A percentile compares a stretch with the other conserved stretches of the same genome.
These are phyloP conservation scores for Aspergillus nidulans DNA, from an alignment of 495 filamentous ascomycete species.

Conservation along the genomic window DNA sequence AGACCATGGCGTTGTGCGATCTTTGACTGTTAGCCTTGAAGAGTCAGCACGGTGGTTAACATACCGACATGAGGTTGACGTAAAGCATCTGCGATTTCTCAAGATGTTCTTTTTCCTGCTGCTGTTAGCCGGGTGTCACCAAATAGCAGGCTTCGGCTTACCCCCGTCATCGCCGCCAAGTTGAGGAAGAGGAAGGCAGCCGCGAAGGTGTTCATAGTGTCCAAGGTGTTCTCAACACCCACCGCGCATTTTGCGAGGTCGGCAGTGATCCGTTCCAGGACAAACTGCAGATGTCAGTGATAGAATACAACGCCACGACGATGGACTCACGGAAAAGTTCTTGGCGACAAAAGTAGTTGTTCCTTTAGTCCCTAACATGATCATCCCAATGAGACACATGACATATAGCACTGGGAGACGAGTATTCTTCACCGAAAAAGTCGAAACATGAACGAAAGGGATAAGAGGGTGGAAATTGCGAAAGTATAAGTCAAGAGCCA, in stretches of 20 bases:
- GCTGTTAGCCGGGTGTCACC: slow-evolving; percentile 13
- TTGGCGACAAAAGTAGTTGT: slow-evolving; percentile 43
- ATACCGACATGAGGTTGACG: slow-evolving; percentile 47
- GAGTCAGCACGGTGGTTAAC: slow-evolving; percentile 1
- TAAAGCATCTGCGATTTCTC: slow-evolving; percentile 48
- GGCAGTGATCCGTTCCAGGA: slow-evolving; percentile 36
- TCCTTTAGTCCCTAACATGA: slow-evolving; percentile 46
- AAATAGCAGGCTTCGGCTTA: slow-evolving; percentile 17
- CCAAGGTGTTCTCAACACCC: slow-evolving; percentile 31
- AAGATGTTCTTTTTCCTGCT: slow-evolving; percentile 41
- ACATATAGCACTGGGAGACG: slow-evolving; percentile 38
- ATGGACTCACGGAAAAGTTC: slow-evolving; percentile 38
- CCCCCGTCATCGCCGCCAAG: slow-evolving; percentile 47
- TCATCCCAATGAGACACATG: slow-evolving; percentile 52
- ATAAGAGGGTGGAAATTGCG: slow-evolving; percentile 47
- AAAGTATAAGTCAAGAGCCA: slow-evolving; percentile 52
- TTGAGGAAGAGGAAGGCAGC: slow-evolving; percentile 45
- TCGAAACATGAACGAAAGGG: slow-evolving; percentile 49
- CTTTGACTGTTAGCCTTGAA: slow-evolving; percentile 19
- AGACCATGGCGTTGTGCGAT: slow-evolving; percentile 48
- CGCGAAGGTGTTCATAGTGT: slow-evolving; percentile 43
- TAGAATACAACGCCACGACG: neutral
- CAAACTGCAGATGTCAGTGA: slow-evolving; percentile 25
- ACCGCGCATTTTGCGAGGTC: slow-evolving; percentile 39
- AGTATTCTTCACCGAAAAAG: slow-evolving; percentile 45